Conservation (phyloP, 306 rosid species). For the Prunus mume region DNA sequence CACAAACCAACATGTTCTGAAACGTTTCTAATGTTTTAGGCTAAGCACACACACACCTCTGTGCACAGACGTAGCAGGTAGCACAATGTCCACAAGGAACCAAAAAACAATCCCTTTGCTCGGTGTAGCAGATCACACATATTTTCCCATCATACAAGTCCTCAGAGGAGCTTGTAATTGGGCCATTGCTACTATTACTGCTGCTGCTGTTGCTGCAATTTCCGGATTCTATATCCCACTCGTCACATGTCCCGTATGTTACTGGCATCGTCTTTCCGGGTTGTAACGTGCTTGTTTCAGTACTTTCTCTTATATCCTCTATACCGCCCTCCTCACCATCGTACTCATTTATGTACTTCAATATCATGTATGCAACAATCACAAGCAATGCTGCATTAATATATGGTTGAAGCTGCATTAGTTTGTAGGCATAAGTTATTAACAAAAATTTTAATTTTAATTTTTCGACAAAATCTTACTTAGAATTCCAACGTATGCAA, state of each 20-base stretch:
- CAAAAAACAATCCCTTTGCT: conserved; percentile 35
- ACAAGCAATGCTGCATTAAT: conserved; percentile 26
- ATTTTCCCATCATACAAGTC: conserved; percentile 39
- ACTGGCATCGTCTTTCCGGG: conserved; percentile 9
- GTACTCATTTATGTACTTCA: conserved; percentile 14
- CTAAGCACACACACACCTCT: conserved; percentile 16
- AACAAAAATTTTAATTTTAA: neutral
- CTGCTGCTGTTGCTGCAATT: neutral
- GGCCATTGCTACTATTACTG: neutral
- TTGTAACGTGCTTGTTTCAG: conserved; percentile 29
- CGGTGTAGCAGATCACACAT: conserved; percentile 39
- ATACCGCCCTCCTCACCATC: neutral
- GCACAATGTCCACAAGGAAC: conserved; percentile 50
- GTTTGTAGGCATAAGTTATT: neutral
- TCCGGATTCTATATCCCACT: conserved; percentile 21
- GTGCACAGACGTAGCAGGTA: conserved; percentile 40
- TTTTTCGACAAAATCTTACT: conserved; percentile 9
- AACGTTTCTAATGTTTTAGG: neutral
- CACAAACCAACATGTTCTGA: neutral
- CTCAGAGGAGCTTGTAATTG: conserved; percentile 11
- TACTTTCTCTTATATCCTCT: neutral
- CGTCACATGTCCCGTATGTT: conserved; percentile 29
- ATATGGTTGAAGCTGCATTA: neutral
- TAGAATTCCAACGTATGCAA: conserved; percentile 16
- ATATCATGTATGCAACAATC: conserved; percentile 4